Evolutionary conservation across 108 stramenopile genomes (phyloP).

Genomic region (Schizochytrium sp.): DNA sequence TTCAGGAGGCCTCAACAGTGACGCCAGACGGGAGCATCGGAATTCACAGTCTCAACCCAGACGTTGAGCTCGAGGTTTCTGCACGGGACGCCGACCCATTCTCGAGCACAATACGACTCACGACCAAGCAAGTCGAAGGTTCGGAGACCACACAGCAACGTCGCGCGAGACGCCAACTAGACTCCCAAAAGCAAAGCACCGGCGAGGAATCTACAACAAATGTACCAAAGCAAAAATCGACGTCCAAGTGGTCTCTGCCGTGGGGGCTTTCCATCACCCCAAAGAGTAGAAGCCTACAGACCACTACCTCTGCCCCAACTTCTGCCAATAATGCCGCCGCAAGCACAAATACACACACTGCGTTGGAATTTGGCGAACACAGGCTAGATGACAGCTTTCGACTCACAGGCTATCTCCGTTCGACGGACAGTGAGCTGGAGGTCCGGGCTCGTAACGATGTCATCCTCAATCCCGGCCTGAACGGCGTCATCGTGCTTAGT

Average conservation of each 20-base stretch:
- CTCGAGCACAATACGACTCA: not conserved
- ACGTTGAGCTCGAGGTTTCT: not conserved
- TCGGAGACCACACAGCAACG: not conserved
- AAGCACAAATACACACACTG: not conserved
- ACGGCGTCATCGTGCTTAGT: not conserved
- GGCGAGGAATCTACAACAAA: not conserved
- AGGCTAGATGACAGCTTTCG: not conserved
- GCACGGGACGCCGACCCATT: not conserved
- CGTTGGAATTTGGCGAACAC: not conserved
- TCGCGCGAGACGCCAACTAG: not conserved
- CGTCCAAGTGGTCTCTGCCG: not conserved
- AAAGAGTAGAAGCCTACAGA: too few species aligned
- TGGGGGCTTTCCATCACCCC: too few species aligned
- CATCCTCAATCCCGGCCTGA: not conserved
- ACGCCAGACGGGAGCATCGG: conserved; percentile 2
- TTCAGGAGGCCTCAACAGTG: not conserved
- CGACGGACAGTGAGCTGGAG: not conserved
- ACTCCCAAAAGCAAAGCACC: not conserved
- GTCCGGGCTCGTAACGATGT: not conserved
- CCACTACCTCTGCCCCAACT: too few species aligned
- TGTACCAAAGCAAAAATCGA: not conserved
- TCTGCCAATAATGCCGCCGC: too few species aligned
- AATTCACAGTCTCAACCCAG: not conserved
- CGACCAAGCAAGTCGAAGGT: not conserved
- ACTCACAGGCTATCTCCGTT: not conserved